Conservation (phyloP, 2,329 filamentous ascomycete genomes). For the Pestalotiopsis sp. region DNA sequence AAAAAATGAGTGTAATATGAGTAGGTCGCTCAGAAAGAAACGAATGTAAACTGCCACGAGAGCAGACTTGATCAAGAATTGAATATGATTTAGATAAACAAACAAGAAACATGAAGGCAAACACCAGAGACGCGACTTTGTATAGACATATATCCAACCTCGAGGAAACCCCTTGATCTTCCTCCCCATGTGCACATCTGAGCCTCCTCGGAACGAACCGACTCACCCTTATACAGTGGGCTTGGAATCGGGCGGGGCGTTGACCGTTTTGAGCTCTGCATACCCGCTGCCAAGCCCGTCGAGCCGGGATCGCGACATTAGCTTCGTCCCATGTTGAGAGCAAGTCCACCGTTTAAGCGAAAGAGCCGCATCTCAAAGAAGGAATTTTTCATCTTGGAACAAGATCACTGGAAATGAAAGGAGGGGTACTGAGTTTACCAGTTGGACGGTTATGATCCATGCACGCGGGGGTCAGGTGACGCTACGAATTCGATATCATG, state of each 20-base stretch:
- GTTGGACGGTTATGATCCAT: background rate
- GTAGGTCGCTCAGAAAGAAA: background rate
- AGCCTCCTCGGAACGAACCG: background rate
- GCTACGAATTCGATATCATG: background rate
- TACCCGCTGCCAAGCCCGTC: background rate
- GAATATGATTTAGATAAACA: background rate
- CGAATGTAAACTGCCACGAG: background rate
- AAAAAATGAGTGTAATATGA: background rate
- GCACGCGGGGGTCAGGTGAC: background rate
- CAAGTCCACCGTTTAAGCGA: background rate
- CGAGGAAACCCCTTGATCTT: background rate
- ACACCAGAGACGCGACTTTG: background rate
- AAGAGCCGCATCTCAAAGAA: background rate
- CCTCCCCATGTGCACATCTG: background rate
- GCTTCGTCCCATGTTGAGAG: background rate
- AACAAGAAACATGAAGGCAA: background rate
- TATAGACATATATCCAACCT: background rate
- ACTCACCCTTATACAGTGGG: background rate
- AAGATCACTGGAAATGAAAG: background rate
- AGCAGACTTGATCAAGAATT: background rate
- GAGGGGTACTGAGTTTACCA: background rate
- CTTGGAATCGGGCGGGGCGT: background rate
- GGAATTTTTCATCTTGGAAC: background rate
- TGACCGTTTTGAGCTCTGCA: background rate
- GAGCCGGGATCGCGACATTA: background rate